Conservation (phyloP, 2,329 filamentous ascomycete genomes). For the Ophiosphaerella herpotricha region DNA sequence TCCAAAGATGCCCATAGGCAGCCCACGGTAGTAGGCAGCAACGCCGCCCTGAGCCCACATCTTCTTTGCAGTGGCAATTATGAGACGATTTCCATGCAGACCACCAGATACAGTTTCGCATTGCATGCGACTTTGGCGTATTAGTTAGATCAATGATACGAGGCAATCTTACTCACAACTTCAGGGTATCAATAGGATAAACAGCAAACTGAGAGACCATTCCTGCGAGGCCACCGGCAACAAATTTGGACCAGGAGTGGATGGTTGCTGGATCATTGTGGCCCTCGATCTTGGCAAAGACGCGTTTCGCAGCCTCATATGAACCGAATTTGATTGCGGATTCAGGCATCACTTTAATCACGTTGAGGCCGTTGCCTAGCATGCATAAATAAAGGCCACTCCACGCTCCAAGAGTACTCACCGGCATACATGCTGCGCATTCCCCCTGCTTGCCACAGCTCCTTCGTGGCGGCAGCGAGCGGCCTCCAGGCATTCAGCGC, state of each 20-base stretch:
- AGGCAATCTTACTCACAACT: slow-evolving; percentile 59
- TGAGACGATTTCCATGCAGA: slow-evolving; percentile 78
- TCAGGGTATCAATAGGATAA: slow-evolving; percentile 89
- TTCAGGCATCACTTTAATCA: slow-evolving; percentile 98
- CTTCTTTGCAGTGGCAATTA: slow-evolving; percentile 79
- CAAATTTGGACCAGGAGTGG: slow-evolving; percentile 82
- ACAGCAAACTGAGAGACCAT: slow-evolving; percentile 96
- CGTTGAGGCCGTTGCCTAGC: slow-evolving; percentile 90
- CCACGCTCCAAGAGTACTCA: slow-evolving; percentile 50
- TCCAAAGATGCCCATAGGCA: slow-evolving; percentile 90
- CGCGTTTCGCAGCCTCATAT: slow-evolving; percentile 91
- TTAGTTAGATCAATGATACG: slow-evolving; percentile 7
- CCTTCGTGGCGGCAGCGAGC: slow-evolving; percentile 72
- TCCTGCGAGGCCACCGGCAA: slow-evolving; percentile 83
- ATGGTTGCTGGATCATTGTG: slow-evolving; percentile 81
- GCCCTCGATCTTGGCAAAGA: slow-evolving; percentile 83
- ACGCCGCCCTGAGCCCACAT: slow-evolving; percentile 81
- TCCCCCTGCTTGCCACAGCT: slow-evolving; percentile 84
- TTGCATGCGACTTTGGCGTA: slow-evolving; percentile 71
- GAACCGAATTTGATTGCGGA: slow-evolving; percentile 98
- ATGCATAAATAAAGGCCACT: slow-evolving; percentile 13
- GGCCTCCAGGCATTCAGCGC: slow-evolving; percentile 70
- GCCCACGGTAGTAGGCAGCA: slow-evolving; percentile 81
- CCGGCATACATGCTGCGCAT: slow-evolving; percentile 90
- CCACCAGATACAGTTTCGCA: slow-evolving; percentile 91